Conservation (phyloP, 73 alveolate species). For the Paramecium sexaurelia region DNA sequence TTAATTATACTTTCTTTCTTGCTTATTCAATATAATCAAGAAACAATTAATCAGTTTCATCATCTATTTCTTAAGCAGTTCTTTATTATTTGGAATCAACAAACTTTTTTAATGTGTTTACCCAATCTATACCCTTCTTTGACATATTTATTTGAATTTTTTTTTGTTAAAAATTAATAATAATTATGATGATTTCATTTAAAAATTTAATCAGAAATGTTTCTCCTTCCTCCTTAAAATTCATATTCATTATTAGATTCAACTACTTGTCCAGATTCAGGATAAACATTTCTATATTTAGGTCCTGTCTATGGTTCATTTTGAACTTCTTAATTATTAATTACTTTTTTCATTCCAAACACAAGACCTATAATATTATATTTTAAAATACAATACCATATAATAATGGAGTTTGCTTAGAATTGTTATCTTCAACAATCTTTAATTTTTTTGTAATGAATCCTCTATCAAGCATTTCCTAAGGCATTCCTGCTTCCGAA, state of each 20-base stretch:
- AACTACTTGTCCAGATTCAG: slow-evolving; percentile 33
- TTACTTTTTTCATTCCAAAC: slow-evolving; percentile 74
- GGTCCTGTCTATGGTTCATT: neutral
- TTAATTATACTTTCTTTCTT: slow-evolving; percentile 53
- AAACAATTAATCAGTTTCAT: slow-evolving; percentile 86
- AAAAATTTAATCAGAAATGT: slow-evolving; percentile 38
- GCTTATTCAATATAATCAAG: slow-evolving; percentile 87
- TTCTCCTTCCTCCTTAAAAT: slow-evolving; percentile 44
- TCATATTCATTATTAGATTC: slow-evolving; percentile 46
- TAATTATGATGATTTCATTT: neutral
- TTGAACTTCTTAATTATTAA: neutral
- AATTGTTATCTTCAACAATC: slow-evolving; percentile 77
- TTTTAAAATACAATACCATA: no score
- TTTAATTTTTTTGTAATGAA: slow-evolving; percentile 86
- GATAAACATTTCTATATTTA: slow-evolving; percentile 21
- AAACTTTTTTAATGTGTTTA: slow-evolving; percentile 44
- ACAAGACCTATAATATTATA: slow-evolving; percentile 68
- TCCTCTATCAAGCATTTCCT: slow-evolving; percentile 91
- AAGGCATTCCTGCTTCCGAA: slow-evolving; percentile 95
- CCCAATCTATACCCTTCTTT: slow-evolving; percentile 52
- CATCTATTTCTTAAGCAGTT: slow-evolving; percentile 76
- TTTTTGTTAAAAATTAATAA: neutral
- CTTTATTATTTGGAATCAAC: slow-evolving; percentile 63
- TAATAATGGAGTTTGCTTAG: slow-evolving; percentile 84
- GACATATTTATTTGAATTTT: neutral